These are phyloP conservation scores for Stagonosporopsis rhizophila DNA, from an alignment of 2,329 filamentous ascomycete species.

Conservation along the genomic window DNA sequence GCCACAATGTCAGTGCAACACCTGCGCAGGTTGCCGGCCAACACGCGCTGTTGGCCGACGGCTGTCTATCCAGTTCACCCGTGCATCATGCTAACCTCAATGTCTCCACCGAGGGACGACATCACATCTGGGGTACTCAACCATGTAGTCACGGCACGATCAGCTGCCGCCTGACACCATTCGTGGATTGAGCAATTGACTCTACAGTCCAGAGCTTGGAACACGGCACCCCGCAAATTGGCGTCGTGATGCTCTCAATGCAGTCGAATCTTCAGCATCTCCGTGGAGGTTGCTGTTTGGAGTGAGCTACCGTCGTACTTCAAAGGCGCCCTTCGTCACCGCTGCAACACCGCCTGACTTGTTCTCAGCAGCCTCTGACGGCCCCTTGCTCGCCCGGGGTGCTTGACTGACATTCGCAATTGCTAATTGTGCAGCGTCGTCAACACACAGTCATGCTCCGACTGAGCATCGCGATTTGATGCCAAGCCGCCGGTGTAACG, in stretches of 20 bases:
- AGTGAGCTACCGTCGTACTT: conserved; percentile 15
- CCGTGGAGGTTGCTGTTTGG: conserved; percentile 34
- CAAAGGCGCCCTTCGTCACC: conserved; percentile 17
- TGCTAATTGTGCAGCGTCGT: conserved; percentile 33
- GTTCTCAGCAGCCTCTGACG: conserved; percentile 1
- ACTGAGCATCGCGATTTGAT: conserved; percentile 24
- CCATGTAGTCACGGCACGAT: conserved; percentile 23
- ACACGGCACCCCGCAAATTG: conserved; percentile 37
- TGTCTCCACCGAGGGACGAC: conserved; percentile 27
- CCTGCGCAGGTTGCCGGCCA: conserved; percentile 3
- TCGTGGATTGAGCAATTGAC: conserved; percentile 16
- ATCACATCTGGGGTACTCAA: conserved; percentile 29
- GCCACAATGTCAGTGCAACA: conserved; percentile 5
- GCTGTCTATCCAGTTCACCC: conserved; percentile 15
- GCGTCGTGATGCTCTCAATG: conserved; percentile 27
- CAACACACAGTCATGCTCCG: conserved; percentile 21
- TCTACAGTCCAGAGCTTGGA: conserved; percentile 1
- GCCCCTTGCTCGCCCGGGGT: conserved; percentile 5
- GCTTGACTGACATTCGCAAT: conserved; percentile 11
- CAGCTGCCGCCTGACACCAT: conserved; percentile 22
- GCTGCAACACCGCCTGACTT: conserved; percentile 17
- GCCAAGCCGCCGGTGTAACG: conserved; percentile 42
- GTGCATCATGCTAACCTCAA: conserved; percentile 24
- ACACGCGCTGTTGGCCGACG: conserved; percentile 25
- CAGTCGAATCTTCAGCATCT: conserved; percentile 36